A percentile compares a stretch with the other conserved stretches of the same genome.
phyloP scores from a whole-genome alignment of 176 grass and related monocot species.

The Hyparrhenia diplandra region DNA sequence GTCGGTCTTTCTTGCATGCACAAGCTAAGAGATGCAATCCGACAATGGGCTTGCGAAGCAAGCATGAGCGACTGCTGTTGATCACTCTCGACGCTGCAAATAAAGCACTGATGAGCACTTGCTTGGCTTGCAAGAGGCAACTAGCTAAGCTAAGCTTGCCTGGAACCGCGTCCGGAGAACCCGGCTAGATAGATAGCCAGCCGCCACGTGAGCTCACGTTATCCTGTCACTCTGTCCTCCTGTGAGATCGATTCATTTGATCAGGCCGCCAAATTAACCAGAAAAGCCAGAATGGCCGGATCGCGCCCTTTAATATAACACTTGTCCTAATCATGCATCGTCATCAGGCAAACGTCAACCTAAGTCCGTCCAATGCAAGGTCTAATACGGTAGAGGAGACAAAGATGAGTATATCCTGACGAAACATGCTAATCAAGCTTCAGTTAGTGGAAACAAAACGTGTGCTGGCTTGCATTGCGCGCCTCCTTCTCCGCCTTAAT shows the following conservation, averaged over 20 bases:
- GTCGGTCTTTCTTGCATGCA: too few species aligned
- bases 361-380: too few species aligned
- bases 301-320: too few species aligned
- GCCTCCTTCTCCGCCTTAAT: background rate
- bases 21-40: too few species aligned
- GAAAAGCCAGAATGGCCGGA: too few species aligned
- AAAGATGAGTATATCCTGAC: background rate
- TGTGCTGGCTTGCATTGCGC: background rate
- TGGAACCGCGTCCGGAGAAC: slow-evolving; percentile 29
- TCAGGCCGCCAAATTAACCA: background rate
- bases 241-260: background rate
- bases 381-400: background rate
- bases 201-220: slow-evolving; percentile 32
- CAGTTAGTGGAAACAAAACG: slow-evolving; percentile 18
- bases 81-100: background rate
- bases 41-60: too few species aligned
- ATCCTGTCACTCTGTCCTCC: background rate
- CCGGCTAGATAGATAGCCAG: background rate
- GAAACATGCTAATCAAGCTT: background rate
- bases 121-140: background rate
- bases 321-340: too few species aligned
- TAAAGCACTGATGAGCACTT: background rate
- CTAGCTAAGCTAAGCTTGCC: background rate
- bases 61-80: too few species aligned
- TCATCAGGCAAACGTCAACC: too few species aligned